Percentiles rank a stretch among this genome's conserved stretches.
phyloP scores from a whole-genome alignment of 257 asterid species.

The Salvia rosmarinus region DNA sequence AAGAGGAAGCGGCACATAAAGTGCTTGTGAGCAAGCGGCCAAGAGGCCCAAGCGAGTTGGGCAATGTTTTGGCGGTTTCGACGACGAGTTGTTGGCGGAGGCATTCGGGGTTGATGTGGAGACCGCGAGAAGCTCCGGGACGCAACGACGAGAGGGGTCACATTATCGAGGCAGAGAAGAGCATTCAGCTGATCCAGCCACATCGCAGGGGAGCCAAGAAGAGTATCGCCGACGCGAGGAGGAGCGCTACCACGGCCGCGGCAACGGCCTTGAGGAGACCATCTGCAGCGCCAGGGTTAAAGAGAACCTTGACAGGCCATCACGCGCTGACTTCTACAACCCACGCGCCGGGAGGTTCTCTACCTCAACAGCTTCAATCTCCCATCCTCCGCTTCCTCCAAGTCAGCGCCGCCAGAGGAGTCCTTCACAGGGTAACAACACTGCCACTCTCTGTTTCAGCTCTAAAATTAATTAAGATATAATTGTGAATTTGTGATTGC shows the following conservation, averaged over 20 bases:
- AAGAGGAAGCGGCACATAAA: slow-evolving; percentile 7
- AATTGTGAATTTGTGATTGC: no score
- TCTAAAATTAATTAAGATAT: no score
- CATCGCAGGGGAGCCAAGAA: slow-evolving; percentile 27
- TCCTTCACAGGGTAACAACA: slow-evolving; percentile 51
- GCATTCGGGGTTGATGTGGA: slow-evolving; percentile 44
- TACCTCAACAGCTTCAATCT: slow-evolving; percentile 57
- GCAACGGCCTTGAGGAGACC: slow-evolving; percentile 74
- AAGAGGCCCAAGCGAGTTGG: slow-evolving; percentile 28
- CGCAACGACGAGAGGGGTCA: slow-evolving; percentile 50
- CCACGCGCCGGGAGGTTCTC: slow-evolving; percentile 67
- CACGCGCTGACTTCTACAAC: slow-evolving; percentile 67
- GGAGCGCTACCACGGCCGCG: slow-evolving; percentile 13
- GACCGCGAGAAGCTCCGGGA: slow-evolving; percentile 48
- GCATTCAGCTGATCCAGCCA: slow-evolving; percentile 54
- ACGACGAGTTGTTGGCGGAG: slow-evolving; percentile 30
- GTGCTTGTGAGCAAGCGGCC: slow-evolving; percentile 1
- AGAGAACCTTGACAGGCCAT: slow-evolving; percentile 50
- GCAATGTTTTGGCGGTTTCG: slow-evolving; percentile 52
- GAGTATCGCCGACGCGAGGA: slow-evolving; percentile 27
- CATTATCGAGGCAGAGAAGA: slow-evolving; percentile 39
- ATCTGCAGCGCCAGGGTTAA: slow-evolving; percentile 53
- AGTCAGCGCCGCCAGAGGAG: slow-evolving; percentile 66
- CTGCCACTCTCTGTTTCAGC: no score
- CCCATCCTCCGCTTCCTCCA: slow-evolving; percentile 64